These are phyloP conservation scores for Syzygium aqueum DNA, from an alignment of 345 rosid species.

Conservation along the genomic window DNA sequence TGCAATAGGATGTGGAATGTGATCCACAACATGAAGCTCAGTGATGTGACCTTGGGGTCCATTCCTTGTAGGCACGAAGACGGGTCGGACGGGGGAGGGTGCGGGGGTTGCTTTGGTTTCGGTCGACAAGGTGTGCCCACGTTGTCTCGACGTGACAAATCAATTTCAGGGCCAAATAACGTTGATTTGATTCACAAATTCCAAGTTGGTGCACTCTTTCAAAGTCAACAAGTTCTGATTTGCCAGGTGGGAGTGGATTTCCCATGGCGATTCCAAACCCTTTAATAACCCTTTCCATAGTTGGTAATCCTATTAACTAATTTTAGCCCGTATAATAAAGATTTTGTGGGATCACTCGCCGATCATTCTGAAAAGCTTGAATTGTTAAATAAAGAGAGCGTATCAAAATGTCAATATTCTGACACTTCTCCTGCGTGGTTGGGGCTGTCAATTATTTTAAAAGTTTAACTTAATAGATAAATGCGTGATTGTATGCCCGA, in stretches of 20 bases:
- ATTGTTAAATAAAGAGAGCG: fast-evolving
- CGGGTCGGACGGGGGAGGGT: neutral
- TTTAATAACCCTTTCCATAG: neutral
- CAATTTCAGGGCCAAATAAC: neutral
- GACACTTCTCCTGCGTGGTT: fast-evolving
- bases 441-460: neutral
- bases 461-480: neutral
- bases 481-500: neutral
- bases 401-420: neutral
- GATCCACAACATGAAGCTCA: neutral
- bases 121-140: neutral
- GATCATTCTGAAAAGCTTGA: neutral
- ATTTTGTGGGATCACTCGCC: neutral
- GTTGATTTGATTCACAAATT: neutral
- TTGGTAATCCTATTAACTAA: neutral
- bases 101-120: neutral
- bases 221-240: neutral
- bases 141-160: neutral
- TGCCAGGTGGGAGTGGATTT: neutral
- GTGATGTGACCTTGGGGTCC: neutral
- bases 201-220: neutral
- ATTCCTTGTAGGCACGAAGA: neutral
- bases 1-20: neutral
- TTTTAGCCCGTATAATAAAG: neutral
- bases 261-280: neutral